Evolutionary conservation across 1,284 basidiomycete genomes (phyloP).

Genomic region (Leccinum insigne): DNA sequence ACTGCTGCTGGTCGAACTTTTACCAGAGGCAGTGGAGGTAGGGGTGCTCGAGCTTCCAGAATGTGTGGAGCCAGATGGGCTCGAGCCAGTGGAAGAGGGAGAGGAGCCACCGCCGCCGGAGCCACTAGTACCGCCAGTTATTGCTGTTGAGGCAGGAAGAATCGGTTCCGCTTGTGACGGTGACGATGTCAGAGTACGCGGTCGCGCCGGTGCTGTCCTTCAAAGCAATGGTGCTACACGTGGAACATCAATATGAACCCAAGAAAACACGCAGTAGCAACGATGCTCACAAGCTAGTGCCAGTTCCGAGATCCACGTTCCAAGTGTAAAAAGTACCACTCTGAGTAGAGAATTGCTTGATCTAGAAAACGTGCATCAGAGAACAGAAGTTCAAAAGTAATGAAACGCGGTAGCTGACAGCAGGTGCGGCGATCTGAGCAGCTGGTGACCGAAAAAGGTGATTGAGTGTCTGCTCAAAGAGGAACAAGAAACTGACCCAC

Average conservation of each 20-base stretch:
- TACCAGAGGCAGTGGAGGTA: constrained; percentile 13
- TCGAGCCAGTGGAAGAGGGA: constrained; percentile 13
- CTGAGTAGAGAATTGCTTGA: constrained; percentile 55
- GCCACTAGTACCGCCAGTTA: not conserved
- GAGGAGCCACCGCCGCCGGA: constrained; percentile 2
- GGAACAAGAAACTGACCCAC: fast-evolving
- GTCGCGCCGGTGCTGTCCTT: constrained; percentile 60
- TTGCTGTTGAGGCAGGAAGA: constrained; percentile 29
- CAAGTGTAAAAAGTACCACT: constrained; percentile 55
- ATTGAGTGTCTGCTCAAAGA: not conserved
- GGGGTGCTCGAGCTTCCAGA: constrained; percentile 10
- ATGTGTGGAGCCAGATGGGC: constrained; percentile 3
- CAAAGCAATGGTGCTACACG: constrained; percentile 48
- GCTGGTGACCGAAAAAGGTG: constrained; percentile 35
- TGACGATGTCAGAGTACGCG: constrained; percentile 58
- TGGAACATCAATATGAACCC: constrained; percentile 4
- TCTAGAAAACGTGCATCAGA: constrained; percentile 30
- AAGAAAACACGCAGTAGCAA: not conserved
- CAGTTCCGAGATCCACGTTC: constrained; percentile 54
- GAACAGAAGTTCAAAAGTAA: not conserved
- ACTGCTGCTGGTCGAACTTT: constrained; percentile 23
- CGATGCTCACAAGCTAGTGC: constrained; percentile 51
- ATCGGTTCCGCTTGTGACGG: constrained; percentile 45
- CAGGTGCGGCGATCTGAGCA: constrained; percentile 52
- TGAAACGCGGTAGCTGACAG: constrained; percentile 40